Percentiles rank a stretch among this genome's conserved stretches.
These are phyloP conservation scores for Fusarium pseudocircinatum DNA, from an alignment of 2,329 filamentous ascomycete species.

Conservation along the genomic window DNA sequence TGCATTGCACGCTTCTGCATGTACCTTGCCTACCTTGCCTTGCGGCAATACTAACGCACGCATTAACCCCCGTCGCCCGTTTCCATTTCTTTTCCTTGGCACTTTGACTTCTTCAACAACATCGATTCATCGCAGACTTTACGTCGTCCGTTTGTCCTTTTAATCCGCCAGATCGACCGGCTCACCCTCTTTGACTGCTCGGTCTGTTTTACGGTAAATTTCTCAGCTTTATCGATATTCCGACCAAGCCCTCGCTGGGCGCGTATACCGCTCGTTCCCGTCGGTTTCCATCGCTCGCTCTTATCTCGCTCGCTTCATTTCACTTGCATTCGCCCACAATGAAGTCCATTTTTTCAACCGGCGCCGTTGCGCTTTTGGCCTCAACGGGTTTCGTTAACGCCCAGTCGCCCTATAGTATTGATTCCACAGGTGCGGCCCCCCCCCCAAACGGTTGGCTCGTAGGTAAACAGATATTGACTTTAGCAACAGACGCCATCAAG, in stretches of 20 bases:
- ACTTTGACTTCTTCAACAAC: conserved; percentile 40
- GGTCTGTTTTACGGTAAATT: conserved; percentile 2
- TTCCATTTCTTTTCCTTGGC: conserved; percentile 39
- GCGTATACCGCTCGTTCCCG: conserved; percentile 25
- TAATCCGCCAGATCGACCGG: neutral
- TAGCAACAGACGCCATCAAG: conserved; percentile 50
- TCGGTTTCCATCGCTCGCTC: neutral
- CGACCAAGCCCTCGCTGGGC: conserved; percentile 26
- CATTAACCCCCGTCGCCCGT: conserved; percentile 29
- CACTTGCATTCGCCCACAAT: conserved; percentile 19
- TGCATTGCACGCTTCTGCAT: conserved; percentile 7
- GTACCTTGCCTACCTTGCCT: neutral
- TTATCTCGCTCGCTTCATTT: conserved; percentile 15
- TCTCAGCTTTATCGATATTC: neutral
- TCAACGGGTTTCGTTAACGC: conserved; percentile 35
- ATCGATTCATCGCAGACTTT: conserved; percentile 24
- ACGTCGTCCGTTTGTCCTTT: conserved; percentile 13
- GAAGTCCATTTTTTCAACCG: conserved; percentile 32
- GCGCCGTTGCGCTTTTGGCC: conserved; percentile 39
- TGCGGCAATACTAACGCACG: neutral
- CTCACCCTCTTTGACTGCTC: conserved; percentile 6
- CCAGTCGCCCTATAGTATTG: conserved; percentile 40
- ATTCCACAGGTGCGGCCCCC: conserved; percentile 30
- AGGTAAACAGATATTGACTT: conserved; percentile 23
- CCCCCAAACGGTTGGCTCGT: neutral